Conservation (phyloP, 805 yeast species). For the Tetrapisispora nanseiensis region DNA sequence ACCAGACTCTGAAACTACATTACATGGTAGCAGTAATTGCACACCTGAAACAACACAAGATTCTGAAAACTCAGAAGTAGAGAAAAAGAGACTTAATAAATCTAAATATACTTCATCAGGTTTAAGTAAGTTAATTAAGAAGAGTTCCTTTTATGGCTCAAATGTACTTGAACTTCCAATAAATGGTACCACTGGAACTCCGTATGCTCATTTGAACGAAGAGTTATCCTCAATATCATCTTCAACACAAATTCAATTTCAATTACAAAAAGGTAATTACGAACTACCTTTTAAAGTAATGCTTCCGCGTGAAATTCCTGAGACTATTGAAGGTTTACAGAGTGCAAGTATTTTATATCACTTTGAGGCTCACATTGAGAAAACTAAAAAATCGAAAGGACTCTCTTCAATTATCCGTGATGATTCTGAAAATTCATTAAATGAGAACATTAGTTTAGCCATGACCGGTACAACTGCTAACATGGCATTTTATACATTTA, state of each 20-base stretch:
- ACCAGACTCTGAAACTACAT: too few relatives aligned
- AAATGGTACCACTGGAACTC: constrained; percentile 28
- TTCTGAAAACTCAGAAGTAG: neutral
- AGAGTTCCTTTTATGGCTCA: constrained; percentile 5
- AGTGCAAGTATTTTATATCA: constrained; percentile 67
- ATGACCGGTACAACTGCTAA: neutral
- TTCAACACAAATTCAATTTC: constrained; percentile 18
- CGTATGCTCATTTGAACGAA: constrained; percentile 20
- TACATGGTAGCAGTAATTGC: too few relatives aligned
- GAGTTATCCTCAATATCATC: constrained; percentile 5
- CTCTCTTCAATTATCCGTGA: constrained; percentile 23
- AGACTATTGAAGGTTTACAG: constrained; percentile 80
- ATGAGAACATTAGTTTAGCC: neutral
- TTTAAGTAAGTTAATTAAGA: constrained; percentile 7
- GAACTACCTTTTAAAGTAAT: constrained; percentile 76
- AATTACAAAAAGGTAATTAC: constrained; percentile 61
- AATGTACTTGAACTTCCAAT: constrained; percentile 20
- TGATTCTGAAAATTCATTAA: neutral
- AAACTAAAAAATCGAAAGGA: constrained; percentile 34
- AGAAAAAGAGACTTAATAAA: neutral
- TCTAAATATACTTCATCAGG: constrained; percentile 5
- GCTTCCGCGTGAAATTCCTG: constrained; percentile 77
- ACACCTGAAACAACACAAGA: neutral
- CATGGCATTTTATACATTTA: neutral
- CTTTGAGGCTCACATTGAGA: constrained; percentile 66